These are phyloP conservation scores for Suillus fuscotomentosus DNA, from an alignment of 768 basidiomycete species.

Conservation along the genomic window DNA sequence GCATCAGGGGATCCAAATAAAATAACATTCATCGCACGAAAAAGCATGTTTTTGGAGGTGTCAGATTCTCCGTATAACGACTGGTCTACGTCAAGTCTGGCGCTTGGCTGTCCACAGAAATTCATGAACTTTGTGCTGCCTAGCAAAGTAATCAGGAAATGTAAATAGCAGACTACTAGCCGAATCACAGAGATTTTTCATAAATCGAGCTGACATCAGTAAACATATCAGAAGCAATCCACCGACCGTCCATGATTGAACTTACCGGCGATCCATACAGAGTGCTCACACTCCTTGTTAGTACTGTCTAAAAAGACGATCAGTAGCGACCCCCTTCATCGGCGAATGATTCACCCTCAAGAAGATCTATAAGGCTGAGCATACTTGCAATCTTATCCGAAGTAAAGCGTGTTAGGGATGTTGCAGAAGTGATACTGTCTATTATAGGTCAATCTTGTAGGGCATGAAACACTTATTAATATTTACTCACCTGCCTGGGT, in stretches of 20 bases:
- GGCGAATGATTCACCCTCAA: no score
- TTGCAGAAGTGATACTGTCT: conserved; percentile 40
- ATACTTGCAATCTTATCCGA: conserved; percentile 35
- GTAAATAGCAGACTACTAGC: background rate
- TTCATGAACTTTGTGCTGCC: conserved; percentile 31
- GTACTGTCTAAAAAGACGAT: background rate
- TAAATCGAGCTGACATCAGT: conserved; percentile 34
- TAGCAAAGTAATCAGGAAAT: conserved; percentile 7
- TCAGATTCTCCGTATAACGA: conserved; percentile 18
- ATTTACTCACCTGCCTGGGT: conserved; percentile 6
- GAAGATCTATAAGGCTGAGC: conserved; percentile 24
- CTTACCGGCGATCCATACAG: conserved; percentile 4
- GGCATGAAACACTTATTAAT: background rate
- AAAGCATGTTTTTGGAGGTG: conserved; percentile 28
- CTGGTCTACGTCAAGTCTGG: conserved; percentile 29
- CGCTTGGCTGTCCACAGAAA: conserved; percentile 36
- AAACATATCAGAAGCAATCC: background rate
- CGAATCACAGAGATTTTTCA: conserved; percentile 39
- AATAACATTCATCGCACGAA: conserved; percentile 34
- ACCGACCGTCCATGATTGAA: background rate
- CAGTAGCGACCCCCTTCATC: background rate
- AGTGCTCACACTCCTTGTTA: background rate
- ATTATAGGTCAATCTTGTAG: background rate
- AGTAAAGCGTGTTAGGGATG: conserved; percentile 36
- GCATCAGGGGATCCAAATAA: conserved; percentile 46